These are phyloP conservation scores for Debaryomycetaceae sp. DNA, from an alignment of 1,139 yeast species.

Conservation along the genomic window DNA sequence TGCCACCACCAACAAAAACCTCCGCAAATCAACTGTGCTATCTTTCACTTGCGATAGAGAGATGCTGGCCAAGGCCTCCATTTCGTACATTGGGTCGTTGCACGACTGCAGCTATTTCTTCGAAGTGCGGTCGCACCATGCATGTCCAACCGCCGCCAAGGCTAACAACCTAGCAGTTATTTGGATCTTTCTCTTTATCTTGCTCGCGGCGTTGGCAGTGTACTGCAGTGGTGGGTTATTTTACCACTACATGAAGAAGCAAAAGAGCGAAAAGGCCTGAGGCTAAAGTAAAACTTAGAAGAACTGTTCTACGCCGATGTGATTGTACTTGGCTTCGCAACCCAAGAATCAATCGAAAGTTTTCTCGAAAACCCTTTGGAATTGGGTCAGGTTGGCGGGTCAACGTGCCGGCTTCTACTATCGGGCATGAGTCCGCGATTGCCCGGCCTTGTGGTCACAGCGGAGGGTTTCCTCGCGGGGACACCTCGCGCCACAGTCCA, in stretches of 20 bases:
- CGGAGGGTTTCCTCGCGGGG: too few species aligned
- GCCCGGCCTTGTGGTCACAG: too few species aligned
- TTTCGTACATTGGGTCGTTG: slow-evolving; percentile 66
- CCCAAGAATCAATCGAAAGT: too few species aligned
- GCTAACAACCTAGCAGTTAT: slow-evolving; percentile 53
- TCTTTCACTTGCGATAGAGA: slow-evolving; percentile 81
- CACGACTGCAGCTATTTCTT: slow-evolving; percentile 81
- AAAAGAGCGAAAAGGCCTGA: slow-evolving; percentile 4
- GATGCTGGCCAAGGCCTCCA: slow-evolving; percentile 58
- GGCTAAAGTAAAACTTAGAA: too few species aligned
- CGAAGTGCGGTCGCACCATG: slow-evolving; percentile 81
- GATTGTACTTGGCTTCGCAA: too few species aligned
- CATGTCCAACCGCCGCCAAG: slow-evolving; percentile 76
- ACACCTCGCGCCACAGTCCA: too few species aligned
- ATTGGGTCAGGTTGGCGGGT: too few species aligned
- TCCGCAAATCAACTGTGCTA: slow-evolving; percentile 61
- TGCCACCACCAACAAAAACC: slow-evolving; percentile 32
- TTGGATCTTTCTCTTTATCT: slow-evolving; percentile 55
- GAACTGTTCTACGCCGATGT: too few species aligned
- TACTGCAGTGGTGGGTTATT: slow-evolving; percentile 53
- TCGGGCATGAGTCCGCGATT: too few species aligned
- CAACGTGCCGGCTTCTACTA: too few species aligned
- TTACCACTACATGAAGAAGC: slow-evolving; percentile 27
- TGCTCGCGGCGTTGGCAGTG: slow-evolving; percentile 51
- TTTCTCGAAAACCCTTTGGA: too few species aligned